These are phyloP conservation scores for Salvia splendens DNA, from an alignment of 257 asterid species.

Conservation along the genomic window DNA sequence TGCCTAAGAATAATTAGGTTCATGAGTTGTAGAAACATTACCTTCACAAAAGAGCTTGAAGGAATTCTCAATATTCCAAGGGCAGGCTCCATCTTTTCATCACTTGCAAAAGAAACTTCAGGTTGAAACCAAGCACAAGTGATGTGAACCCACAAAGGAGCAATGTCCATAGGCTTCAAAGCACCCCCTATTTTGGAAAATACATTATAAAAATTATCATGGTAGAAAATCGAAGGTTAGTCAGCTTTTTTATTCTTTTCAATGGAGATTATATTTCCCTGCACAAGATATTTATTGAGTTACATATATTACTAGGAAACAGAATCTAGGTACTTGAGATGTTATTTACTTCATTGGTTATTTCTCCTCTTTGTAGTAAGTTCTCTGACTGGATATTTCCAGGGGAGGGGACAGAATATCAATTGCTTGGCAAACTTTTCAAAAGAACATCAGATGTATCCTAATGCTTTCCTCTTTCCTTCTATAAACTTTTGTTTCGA, in stretches of 20 bases:
- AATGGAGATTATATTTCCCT: conserved; percentile 6
- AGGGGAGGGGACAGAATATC: too few species aligned
- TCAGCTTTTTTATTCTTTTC: not conserved
- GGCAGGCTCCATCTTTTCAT: conserved; percentile 98
- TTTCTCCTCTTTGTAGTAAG: too few species aligned
- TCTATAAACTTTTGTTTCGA: conserved; percentile 7
- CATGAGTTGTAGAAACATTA: conserved; percentile 30
- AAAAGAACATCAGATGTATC: too few species aligned
- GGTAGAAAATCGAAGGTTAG: conserved; percentile 23
- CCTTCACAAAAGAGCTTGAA: conserved; percentile 91
- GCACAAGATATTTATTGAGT: not conserved
- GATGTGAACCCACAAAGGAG: conserved; percentile 94
- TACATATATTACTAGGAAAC: conserved; percentile 13
- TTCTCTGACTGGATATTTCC: too few species aligned
- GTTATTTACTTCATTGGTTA: too few species aligned
- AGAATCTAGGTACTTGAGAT: not conserved
- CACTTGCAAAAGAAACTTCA: conserved; percentile 92
- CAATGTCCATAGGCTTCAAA: conserved; percentile 84
- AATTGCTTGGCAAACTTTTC: too few species aligned
- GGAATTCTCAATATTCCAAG: conserved; percentile 90
- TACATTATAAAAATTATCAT: conserved; percentile 15
- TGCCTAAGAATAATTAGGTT: conserved; percentile 3
- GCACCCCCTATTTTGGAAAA: conserved; percentile 78
- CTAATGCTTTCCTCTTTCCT: conserved; percentile 13
- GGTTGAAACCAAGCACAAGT: conserved; percentile 99